A percentile compares a stretch with the other conserved stretches of the same genome.
phyloP scores from a whole-genome alignment of 208 protist species.

The Crithidia bombi region DNA sequence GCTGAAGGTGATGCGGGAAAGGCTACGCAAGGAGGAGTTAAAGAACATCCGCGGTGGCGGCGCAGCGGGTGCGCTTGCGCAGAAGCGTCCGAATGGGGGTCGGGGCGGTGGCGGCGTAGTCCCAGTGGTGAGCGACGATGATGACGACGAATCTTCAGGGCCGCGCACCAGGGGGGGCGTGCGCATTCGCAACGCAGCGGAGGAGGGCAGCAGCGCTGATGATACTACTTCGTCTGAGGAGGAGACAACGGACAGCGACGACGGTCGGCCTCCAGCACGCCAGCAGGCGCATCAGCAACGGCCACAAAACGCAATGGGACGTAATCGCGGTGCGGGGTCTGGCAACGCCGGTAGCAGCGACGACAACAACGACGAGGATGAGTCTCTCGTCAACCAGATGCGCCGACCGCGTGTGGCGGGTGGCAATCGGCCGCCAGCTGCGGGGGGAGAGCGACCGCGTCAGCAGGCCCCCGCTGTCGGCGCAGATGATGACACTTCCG shows the following conservation, averaged over 20 bases:
- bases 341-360: constrained; percentile 9
- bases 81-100: constrained; percentile 24
- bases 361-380: constrained; percentile 18
- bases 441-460: constrained; percentile 22
- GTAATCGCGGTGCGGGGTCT: constrained; percentile 8
- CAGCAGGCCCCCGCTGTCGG: constrained; percentile 18
- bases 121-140: constrained; percentile 32
- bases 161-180: constrained; percentile 7
- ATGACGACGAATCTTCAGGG: constrained; percentile 51
- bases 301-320: constrained; percentile 24
- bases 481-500: constrained; percentile 36
- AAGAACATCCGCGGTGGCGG: constrained; percentile 75
- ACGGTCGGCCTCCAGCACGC: constrained; percentile 21
- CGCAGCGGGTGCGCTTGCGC: background rate
- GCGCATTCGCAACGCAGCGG: constrained; percentile 45
- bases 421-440: constrained; percentile 24
- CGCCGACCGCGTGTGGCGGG: constrained; percentile 32
- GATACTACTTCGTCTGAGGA: constrained; percentile 37
- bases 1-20: constrained; percentile 90
- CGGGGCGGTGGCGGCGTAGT: constrained; percentile 13
- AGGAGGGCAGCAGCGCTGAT: constrained; percentile 70
- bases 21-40: constrained; percentile 87
- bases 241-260: constrained; percentile 49
- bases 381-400: constrained; percentile 36
- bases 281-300: constrained; percentile 24